phyloP scores from a whole-genome alignment of 2,329 filamentous ascomycete species.

The Fonsecaea multimorphosa region DNA sequence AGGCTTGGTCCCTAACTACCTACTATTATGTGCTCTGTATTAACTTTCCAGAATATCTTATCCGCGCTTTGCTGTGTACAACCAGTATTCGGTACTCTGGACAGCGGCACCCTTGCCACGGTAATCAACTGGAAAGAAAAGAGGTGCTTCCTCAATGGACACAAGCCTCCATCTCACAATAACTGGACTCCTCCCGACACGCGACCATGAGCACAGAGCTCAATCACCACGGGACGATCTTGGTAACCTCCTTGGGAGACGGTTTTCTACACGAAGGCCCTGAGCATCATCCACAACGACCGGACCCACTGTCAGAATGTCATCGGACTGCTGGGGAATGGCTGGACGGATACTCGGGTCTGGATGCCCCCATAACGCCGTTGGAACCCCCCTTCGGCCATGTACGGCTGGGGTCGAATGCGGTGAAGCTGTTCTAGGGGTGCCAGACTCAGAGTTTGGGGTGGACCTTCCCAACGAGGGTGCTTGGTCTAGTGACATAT shows the following conservation, averaged over 20 bases:
- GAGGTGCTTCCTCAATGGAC: too few relatives aligned
- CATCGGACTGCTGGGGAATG: background rate
- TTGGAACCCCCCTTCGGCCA: background rate
- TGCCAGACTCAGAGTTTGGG: background rate
- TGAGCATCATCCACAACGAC: background rate
- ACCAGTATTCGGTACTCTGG: too few relatives aligned
- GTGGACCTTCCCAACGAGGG: background rate
- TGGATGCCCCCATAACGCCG: background rate
- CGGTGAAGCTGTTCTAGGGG: background rate
- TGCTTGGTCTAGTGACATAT: background rate
- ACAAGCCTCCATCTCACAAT: too few relatives aligned
- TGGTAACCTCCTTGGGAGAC: background rate
- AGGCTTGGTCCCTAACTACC: too few relatives aligned
- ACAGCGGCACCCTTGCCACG: too few relatives aligned
- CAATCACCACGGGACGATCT: background rate
- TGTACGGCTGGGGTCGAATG: background rate
- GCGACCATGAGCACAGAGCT: background rate
- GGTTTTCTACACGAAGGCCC: background rate
- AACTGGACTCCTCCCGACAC: too few relatives aligned
- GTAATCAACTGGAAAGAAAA: too few relatives aligned
- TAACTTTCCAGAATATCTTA: too few relatives aligned
- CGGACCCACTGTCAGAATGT: background rate
- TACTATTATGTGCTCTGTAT: too few relatives aligned
- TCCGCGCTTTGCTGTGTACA: too few relatives aligned
- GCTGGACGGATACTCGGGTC: background rate